These are phyloP conservation scores for Pichia exigua DNA, from an alignment of 805 yeast genomes.

Conservation along the genomic window DNA sequence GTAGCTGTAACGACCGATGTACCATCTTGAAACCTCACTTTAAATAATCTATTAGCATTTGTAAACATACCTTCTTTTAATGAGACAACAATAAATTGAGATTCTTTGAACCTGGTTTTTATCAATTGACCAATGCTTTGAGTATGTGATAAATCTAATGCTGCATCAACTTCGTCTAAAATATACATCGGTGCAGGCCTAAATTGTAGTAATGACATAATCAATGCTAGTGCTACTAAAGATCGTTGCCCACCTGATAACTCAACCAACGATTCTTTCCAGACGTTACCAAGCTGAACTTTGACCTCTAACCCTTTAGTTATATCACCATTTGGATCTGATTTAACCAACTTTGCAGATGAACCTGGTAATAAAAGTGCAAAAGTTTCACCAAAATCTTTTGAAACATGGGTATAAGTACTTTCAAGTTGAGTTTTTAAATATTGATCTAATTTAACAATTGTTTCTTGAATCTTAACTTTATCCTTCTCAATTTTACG, in stretches of 20 bases:
- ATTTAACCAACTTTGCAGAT: constrained; percentile 80
- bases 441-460: constrained; percentile 73
- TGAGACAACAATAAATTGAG: constrained; percentile 94
- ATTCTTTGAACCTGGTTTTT: constrained; percentile 89
- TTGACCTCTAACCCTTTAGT: constrained; percentile 86
- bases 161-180: constrained; percentile 97
- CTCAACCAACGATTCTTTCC: constrained; percentile 95
- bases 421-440: constrained; percentile 73
- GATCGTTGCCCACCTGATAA: constrained; percentile 97
- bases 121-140: constrained; percentile 96
- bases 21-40: constrained; percentile 94
- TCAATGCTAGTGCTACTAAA: constrained; percentile 82
- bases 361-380: constrained; percentile 84
- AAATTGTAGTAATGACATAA: constrained; percentile 85
- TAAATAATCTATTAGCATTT: constrained; percentile 89
- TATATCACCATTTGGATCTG: constrained; percentile 63
- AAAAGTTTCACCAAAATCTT: constrained; percentile 86
- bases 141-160: constrained; percentile 92
- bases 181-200: constrained; percentile 99
- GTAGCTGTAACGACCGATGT: constrained; percentile 82
- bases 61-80: constrained; percentile 98
- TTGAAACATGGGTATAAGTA: constrained; percentile 81
- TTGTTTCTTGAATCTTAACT: constrained; percentile 80
- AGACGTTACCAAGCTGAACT: constrained; percentile 82
- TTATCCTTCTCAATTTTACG: constrained; percentile 84